phyloP scores from a whole-genome alignment of 805 yeast species.

The Spathaspora arborariae region DNA sequence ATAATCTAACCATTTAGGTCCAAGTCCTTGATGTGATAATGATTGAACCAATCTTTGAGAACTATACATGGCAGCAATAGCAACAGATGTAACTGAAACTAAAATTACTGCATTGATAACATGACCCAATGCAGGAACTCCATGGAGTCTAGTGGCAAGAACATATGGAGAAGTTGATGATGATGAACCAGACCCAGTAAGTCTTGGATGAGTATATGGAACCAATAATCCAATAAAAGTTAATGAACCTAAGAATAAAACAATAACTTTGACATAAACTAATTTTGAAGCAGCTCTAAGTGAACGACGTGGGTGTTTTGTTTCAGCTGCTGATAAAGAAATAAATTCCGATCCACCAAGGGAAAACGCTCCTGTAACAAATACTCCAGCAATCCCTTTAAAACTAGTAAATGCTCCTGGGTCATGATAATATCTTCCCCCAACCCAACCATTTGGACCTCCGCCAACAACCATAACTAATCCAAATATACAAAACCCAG shows the following conservation, averaged over 20 bases:
- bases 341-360: conserved; percentile 41
- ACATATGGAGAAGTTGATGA: conserved; percentile 41
- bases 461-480: conserved; percentile 38
- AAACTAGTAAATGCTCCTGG: conserved; percentile 36
- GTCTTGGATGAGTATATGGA: conserved; percentile 27
- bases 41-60: conserved; percentile 41
- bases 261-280: conserved; percentile 33
- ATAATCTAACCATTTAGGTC: conserved; percentile 35
- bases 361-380: conserved; percentile 38
- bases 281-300: conserved; percentile 39
- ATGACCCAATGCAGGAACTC: conserved; percentile 34
- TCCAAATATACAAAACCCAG: conserved; percentile 39
- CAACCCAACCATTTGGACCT: conserved; percentile 31
- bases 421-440: conserved; percentile 38
- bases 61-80: conserved; percentile 39
- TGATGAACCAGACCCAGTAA: conserved; percentile 31
- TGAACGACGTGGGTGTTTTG: conserved; percentile 33
- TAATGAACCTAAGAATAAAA: conserved; percentile 39
- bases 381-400: conserved; percentile 38
- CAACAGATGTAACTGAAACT: conserved; percentile 40
- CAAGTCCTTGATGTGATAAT: conserved; percentile 39
- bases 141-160: conserved; percentile 37
- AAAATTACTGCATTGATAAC: conserved; percentile 41
- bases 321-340: conserved; percentile 36
- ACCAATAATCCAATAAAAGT: conserved; percentile 37